These are phyloP conservation scores for Ligustrum vulgare DNA, from an alignment of 257 asterid species.

Conservation along the genomic window DNA sequence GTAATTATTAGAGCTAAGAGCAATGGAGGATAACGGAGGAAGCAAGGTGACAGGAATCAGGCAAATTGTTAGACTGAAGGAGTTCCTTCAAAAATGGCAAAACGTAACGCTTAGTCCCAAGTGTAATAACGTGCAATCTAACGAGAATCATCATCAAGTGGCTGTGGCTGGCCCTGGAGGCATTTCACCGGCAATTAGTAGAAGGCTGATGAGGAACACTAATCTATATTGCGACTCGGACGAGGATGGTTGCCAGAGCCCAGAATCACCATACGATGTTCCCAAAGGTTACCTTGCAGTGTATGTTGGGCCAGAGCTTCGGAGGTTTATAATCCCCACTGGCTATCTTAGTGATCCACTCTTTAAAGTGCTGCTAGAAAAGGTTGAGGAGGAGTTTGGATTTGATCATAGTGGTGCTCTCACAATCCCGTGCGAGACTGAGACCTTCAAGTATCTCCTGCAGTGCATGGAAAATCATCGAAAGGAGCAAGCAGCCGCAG, in stretches of 20 bases:
- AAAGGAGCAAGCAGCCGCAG: slow-evolving; percentile 37
- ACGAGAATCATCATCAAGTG: background rate
- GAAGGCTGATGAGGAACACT: slow-evolving; percentile 43
- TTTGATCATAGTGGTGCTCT: slow-evolving; percentile 55
- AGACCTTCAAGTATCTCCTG: slow-evolving; percentile 61
- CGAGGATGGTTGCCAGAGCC: slow-evolving; percentile 50
- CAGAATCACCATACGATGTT: slow-evolving; percentile 47
- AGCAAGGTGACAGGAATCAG: slow-evolving; percentile 62
- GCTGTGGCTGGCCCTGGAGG: slow-evolving; percentile 28
- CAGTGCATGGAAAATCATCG: slow-evolving; percentile 52
- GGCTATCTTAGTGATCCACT: slow-evolving; percentile 52
- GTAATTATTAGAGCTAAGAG: slow-evolving; percentile 9
- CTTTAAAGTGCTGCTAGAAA: slow-evolving; percentile 52
- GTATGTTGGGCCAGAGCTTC: slow-evolving; percentile 55
- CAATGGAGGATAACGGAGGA: slow-evolving; percentile 58
- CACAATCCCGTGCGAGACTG: slow-evolving; percentile 58
- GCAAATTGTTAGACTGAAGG: slow-evolving; percentile 75
- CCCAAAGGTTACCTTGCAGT: slow-evolving; percentile 61
- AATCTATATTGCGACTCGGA: slow-evolving; percentile 42
- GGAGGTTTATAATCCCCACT: slow-evolving; percentile 61
- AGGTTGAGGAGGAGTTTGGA: slow-evolving; percentile 68
- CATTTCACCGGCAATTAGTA: slow-evolving; percentile 45
- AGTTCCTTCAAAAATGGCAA: slow-evolving; percentile 71
- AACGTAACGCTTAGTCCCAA: slow-evolving; percentile 45
- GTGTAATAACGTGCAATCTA: slow-evolving; percentile 15